These are phyloP conservation scores for Vitellaria paradoxa DNA, from an alignment of 179 eudicot species.

Conservation along the genomic window DNA sequence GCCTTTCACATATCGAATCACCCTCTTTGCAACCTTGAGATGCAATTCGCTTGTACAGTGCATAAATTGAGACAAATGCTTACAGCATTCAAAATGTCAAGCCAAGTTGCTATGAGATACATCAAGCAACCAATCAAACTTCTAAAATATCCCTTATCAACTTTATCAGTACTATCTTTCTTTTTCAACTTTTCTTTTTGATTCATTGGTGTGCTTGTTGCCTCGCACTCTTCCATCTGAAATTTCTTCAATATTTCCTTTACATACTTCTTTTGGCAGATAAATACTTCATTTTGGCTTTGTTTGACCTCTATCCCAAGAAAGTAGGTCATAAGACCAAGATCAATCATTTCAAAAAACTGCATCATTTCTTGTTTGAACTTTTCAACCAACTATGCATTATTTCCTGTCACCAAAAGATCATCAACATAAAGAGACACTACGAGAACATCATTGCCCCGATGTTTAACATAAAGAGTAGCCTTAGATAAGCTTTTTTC, in stretches of 20 bases:
- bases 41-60: too few species aligned
- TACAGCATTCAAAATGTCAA: too few species aligned
- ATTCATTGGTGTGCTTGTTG: not conserved
- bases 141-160: too few species aligned
- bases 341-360: not conserved
- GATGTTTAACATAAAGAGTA: not conserved
- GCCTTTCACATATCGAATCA: too few species aligned
- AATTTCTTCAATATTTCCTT: constrained; percentile 2
- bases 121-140: too few species aligned
- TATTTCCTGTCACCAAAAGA: not conserved
- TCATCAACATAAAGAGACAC: constrained; percentile 15
- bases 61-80: too few species aligned
- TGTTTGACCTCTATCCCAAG: constrained; percentile 1
- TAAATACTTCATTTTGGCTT: not conserved
- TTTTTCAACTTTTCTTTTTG: too few species aligned
- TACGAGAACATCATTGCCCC: not conserved
- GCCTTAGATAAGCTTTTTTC: not conserved
- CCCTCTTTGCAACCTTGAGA: too few species aligned
- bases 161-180: too few species aligned
- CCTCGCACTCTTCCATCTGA: not conserved
- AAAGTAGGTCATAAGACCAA: too few species aligned
- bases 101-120: too few species aligned
- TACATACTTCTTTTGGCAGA: not conserved
- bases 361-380: constrained; percentile 7
- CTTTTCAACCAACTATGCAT: too few species aligned